Base-by-base conservation (phyloP, 2,329 filamentous ascomycete species). In the Fusarium solani-melongenae region DNA sequence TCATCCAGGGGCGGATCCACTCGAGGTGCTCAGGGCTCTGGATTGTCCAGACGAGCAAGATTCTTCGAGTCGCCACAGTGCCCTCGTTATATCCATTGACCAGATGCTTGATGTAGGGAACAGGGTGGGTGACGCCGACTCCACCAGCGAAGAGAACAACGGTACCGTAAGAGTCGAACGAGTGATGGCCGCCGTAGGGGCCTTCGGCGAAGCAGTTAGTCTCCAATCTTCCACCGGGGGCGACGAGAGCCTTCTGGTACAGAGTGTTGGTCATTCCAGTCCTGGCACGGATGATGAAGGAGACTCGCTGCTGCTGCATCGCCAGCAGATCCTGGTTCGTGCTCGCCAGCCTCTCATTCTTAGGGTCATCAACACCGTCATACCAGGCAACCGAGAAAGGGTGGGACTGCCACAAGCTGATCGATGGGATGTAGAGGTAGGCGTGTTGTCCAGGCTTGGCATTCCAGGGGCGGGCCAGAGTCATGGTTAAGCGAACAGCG, bases 1-100 rank as follows among this genome's bases (percentile, higher is more conserved):
- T 94, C 93, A 95, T 95, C 92, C 92, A 95, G 9, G 92, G 92
- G 55, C 92, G 88, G 79, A 95, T 94, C 93, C 93, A 95, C 81
- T 95, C 93, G 33, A 95, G 87, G 80, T 95, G 93, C 83, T 95
- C 93, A 76, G 92, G 92, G 77, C 89, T 92, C 77, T 93, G 93
- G 66, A 96, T 93, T 57, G 91, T 91, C 93, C 93, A 96, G 44
- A 95, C 90, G 27, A 96, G 87, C 6, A 94, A 86, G 58, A 95
- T 87, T 79, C 91, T 93, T 71, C 92, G 90, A 2, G 92, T 90
- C 1, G 92, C 92, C 7, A 92, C 91, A 0, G 91, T 94, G 66
- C 91, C 91, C 71, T 92, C 90, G 69, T 88, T 87, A 80, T 89
- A 93, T 41, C 92, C 92, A 7, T 87, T 85, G 31, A 95, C 89